Evolutionary conservation across 768 basidiomycete genomes (phyloP).

Genomic region (Lentinula detonsa): DNA sequence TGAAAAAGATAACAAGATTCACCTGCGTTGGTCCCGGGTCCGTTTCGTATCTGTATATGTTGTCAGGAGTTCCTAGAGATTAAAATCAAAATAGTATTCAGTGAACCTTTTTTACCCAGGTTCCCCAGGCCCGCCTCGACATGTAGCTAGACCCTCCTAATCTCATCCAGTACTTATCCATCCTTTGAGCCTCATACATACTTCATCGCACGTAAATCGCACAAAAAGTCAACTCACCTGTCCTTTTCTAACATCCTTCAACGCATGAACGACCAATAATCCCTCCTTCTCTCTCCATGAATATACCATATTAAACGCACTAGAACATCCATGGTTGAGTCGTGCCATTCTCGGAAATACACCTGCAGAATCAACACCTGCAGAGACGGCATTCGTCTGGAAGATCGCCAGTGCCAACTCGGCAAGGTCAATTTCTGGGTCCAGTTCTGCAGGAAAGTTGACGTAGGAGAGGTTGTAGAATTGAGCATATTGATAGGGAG

Average conservation of each 20-base stretch:
- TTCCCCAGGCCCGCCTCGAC: background rate
- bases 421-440: conserved; percentile 29
- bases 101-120: background rate
- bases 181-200: background rate
- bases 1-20: conserved; percentile 7
- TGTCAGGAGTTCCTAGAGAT: conserved; percentile 51
- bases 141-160: background rate
- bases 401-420: conserved; percentile 59
- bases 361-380: conserved; percentile 42
- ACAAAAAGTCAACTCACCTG: conserved; percentile 26
- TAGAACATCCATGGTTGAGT: conserved; percentile 63
- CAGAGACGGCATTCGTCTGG: conserved; percentile 59
- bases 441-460: conserved; percentile 36
- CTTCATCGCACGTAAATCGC: background rate
- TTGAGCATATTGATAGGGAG: conserved; percentile 25
- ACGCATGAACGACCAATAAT: conserved; percentile 48
- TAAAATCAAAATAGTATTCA: background rate
- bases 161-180: background rate
- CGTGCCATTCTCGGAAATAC: conserved; percentile 67
- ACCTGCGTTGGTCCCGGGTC: conserved; percentile 50
- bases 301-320: conserved; percentile 64
- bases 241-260: conserved; percentile 46
- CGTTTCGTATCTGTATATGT: conserved; percentile 55
- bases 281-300: conserved; percentile 47
- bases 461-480: conserved; percentile 56